Evolutionary conservation across 1,284 basidiomycete species (phyloP), one percentile per base, ranked within the genome.

Genomic region (Ganoderma lucidum): DNA sequence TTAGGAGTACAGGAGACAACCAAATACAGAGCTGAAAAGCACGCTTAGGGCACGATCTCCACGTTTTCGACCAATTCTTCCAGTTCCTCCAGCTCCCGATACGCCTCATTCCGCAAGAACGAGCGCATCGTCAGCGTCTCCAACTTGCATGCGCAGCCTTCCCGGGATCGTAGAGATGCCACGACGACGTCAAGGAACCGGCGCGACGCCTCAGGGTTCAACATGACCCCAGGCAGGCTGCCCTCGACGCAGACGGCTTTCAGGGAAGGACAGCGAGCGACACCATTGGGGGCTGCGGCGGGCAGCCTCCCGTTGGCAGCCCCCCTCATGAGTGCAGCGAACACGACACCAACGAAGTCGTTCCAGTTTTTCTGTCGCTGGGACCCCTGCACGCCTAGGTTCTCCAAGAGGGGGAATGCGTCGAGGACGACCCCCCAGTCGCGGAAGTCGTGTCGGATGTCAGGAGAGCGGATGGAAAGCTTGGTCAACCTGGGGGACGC

Each of bases 341-440:
- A 51, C n/a, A 37, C 37, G 48, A 37, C 10, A 14, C 19, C 59
- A 39, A 42, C 23, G 45, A 3, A 3, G 3, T 6, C 12, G 32
- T 12, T 23, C 35, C 19, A 32, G n/a, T 23, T 2, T 23, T 3
- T 14, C 30, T 35, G 19, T 10, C 39, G 15, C 39, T 32, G 30
- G 4, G 35, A 19, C 28, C 10, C 37, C 28, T 41, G n/a, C 9
- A 64, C 5, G 6, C 28, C 10, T 0, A 67, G 61, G 23, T 44
- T 51, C 19, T 62, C 30, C 30, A 67, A 53, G 10, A 58, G 39
- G 15, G 60, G 65, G 23, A 67, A 62, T 28, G 65, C 61, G 19
- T 9, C 51, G 15, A 67, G 19, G 23, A 58, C 23, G 10, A 23
- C 19, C 30, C 28, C 42, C 65, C 60, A 67, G 12, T 55, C 60